Conservation (phyloP, 345 rosid genomes). For the Eucalyptus curtisii region DNA sequence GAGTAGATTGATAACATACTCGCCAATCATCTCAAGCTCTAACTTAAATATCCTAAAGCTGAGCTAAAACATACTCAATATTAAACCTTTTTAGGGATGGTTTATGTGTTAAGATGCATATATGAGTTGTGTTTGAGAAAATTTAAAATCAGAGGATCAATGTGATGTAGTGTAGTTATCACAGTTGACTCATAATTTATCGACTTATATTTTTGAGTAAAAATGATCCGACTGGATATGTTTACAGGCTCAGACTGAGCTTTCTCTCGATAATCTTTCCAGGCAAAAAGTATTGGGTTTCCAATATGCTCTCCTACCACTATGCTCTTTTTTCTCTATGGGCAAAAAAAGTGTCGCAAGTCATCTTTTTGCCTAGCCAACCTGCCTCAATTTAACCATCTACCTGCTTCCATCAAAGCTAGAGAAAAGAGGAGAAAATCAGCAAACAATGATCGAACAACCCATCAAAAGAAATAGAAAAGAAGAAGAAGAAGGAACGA, state of each 20-base stretch:
- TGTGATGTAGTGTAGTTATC: rapidly evolving
- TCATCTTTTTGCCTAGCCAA: neutral
- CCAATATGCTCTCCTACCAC: too few species aligned
- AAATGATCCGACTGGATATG: too few species aligned
- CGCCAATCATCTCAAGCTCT: neutral
- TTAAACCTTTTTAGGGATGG: neutral
- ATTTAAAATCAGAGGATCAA: too few species aligned
- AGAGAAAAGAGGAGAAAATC: neutral
- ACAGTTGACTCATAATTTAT: rapidly evolving
- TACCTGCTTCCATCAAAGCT: neutral
- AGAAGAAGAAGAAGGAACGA: neutral
- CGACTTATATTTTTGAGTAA: rapidly evolving
- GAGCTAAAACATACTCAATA: neutral
- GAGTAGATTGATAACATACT: neutral
- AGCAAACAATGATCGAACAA: neutral
- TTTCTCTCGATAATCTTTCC: too few species aligned
- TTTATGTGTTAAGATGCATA: neutral
- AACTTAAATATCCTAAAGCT: neutral
- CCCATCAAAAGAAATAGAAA: neutral
- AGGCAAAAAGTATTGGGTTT: too few species aligned
- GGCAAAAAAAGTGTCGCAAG: neutral
- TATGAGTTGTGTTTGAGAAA: too few species aligned
- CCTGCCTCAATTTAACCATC: neutral
- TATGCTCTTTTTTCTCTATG: neutral
- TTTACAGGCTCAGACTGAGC: too few species aligned